phyloP scores from a whole-genome alignment of 805 yeast genomes.

The Lachancea fermentati region DNA sequence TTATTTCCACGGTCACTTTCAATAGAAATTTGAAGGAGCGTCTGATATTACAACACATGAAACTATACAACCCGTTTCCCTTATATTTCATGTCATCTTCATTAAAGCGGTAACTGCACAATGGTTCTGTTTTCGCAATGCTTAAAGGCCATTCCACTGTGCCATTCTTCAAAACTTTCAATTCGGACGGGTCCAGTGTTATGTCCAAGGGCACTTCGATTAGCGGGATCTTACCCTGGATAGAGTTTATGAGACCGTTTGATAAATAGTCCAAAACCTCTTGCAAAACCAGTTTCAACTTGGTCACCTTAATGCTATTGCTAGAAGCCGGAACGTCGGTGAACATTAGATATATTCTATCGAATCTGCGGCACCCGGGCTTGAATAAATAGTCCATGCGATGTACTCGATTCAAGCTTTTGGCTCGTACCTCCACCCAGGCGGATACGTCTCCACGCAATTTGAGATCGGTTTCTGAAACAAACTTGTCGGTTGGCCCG shows the following conservation, averaged over 20 bases:
- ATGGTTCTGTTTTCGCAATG: background rate
- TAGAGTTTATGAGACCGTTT: conserved; percentile 26
- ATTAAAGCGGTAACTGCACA: conserved; percentile 19
- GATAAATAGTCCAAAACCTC: conserved; percentile 26
- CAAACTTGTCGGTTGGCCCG: conserved; percentile 2
- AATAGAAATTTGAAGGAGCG: conserved; percentile 26
- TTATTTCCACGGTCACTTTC: conserved; percentile 22
- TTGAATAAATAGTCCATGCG: conserved; percentile 24
- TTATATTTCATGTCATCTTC: conserved; percentile 29
- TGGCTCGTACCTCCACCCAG: conserved; percentile 25
- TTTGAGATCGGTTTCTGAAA: background rate
- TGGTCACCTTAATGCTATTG: background rate
- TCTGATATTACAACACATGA: conserved; percentile 26
- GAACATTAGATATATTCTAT: conserved; percentile 17
- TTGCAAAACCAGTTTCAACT: conserved; percentile 18
- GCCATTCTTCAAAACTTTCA: background rate
- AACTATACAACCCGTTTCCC: conserved; percentile 29
- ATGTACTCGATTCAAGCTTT: conserved; percentile 16
- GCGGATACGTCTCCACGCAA: conserved; percentile 4
- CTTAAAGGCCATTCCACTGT: conserved; percentile 3
- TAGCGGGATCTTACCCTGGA: conserved; percentile 15
- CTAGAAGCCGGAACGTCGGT: background rate
- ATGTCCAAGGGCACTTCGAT: conserved; percentile 13
- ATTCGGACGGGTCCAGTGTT: background rate
- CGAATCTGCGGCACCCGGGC: conserved; percentile 22